A percentile compares a stretch with the other conserved stretches of the same genome.
phyloP scores from a whole-genome alignment of 2,329 filamentous ascomycete species.

The Aureobasidium subglaciale region DNA sequence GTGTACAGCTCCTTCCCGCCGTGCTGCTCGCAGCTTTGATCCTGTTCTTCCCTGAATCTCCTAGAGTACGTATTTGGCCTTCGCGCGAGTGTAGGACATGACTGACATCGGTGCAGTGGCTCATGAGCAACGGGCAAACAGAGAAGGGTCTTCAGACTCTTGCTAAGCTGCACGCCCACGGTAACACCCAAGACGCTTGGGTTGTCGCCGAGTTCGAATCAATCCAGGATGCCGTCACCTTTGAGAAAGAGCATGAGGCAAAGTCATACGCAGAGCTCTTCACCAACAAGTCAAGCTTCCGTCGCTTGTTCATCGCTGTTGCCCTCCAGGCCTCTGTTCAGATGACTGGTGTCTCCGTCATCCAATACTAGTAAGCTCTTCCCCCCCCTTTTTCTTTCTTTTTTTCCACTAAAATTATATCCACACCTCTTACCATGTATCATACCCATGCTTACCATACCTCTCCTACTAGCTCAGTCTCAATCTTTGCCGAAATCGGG shows the following conservation, averaged over 20 bases:
- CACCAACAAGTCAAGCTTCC: conserved; percentile 58
- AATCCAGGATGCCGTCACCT: conserved; percentile 59
- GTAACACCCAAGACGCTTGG: conserved; percentile 59
- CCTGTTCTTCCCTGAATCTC: conserved; percentile 61
- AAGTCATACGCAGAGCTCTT: conserved; percentile 67
- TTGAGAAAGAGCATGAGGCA: conserved; percentile 61
- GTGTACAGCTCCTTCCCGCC: conserved; percentile 66
- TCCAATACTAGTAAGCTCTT: conserved; percentile 81
- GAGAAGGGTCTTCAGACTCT: conserved; percentile 61
- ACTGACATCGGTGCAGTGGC: conserved; percentile 51
- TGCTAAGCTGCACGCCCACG: conserved; percentile 62
- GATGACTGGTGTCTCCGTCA: conserved; percentile 69
- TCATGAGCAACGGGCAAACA: conserved; percentile 62
- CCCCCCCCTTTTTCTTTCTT: too few relatives aligned
- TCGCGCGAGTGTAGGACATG: neutral
- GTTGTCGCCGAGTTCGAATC: conserved; percentile 65
- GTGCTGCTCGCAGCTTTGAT: conserved; percentile 59
- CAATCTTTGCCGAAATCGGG: conserved; percentile 55
- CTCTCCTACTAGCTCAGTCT: too few relatives aligned
- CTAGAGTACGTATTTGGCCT: conserved; percentile 19
- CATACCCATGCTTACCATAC: too few relatives aligned
- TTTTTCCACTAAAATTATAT: too few relatives aligned
- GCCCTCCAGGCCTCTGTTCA: conserved; percentile 64
- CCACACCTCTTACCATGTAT: neutral
- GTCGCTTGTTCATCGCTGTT: conserved; percentile 62